These are phyloP conservation scores for Ganoderma leucocontextum DNA, from an alignment of 1,284 basidiomycete species.

Conservation along the genomic window DNA sequence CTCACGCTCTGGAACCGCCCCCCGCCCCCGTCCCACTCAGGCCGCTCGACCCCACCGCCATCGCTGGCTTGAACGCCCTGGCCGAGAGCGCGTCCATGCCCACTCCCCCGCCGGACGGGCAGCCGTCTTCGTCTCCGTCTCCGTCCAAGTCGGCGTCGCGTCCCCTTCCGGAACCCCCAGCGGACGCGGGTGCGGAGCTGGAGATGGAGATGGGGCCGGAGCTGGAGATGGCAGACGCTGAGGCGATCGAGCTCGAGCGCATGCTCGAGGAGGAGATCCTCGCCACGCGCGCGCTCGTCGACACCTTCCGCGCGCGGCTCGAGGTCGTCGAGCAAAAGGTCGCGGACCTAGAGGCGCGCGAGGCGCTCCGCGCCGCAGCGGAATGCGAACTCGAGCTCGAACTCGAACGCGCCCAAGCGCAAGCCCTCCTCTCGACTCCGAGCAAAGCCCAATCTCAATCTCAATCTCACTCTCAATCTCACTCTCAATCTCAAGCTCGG, in stretches of 20 bases:
- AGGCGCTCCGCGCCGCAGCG: constrained; percentile 24
- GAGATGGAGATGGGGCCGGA: neutral
- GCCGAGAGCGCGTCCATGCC: constrained; percentile 11
- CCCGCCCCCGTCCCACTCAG: constrained; percentile 9
- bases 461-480: too few relatives aligned
- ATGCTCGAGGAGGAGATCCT: constrained; percentile 35
- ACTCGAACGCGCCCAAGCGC: constrained; percentile 10
- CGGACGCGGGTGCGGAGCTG: neutral
- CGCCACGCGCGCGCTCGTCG: constrained; percentile 40
- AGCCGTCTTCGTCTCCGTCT: neutral
- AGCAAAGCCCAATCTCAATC: neutral
- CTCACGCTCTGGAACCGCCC: constrained; percentile 14
- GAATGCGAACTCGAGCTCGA: neutral
- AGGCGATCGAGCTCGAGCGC: constrained; percentile 24
- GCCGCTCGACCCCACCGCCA: constrained; percentile 9
- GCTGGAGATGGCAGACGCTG: constrained; percentile 10
- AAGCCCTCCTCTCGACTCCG: neutral
- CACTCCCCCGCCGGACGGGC: constrained; percentile 6
- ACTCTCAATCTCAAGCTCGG: neutral
- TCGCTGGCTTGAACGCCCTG: constrained; percentile 3
- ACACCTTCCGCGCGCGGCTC: constrained; percentile 38
- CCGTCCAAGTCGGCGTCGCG: constrained; percentile 9
- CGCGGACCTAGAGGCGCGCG: constrained; percentile 36
- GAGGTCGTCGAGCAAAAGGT: constrained; percentile 41
- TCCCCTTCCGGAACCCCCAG: constrained; percentile 13